Conservation (phyloP, 2,329 filamentous ascomycete genomes). For the Penicillium brasilianum region DNA sequence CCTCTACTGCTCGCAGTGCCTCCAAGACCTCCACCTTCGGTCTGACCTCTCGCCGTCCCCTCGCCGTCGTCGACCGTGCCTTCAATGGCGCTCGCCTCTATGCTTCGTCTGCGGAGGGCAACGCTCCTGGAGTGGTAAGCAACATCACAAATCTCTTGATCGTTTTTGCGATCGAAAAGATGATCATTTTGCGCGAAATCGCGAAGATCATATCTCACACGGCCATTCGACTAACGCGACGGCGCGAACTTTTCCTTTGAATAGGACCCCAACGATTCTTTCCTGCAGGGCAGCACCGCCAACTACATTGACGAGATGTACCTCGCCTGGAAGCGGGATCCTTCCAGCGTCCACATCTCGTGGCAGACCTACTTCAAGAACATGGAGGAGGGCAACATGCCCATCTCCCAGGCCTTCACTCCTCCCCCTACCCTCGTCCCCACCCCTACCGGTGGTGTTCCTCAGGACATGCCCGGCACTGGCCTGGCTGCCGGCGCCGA, state of each 20-base stretch:
- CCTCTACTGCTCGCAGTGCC: conserved; percentile 38
- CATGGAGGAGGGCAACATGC: conserved; percentile 98
- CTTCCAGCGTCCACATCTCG: conserved; percentile 91
- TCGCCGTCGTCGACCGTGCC: conserved; percentile 47
- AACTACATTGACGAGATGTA: conserved; percentile 99
- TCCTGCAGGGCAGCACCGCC: conserved; percentile 93
- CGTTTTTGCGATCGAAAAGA: conserved; percentile 11
- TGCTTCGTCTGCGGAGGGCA: conserved; percentile 64
- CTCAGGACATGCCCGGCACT: conserved; percentile 71
- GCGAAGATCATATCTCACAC: not conserved
- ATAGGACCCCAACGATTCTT: conserved; percentile 88
- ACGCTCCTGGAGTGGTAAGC: conserved; percentile 65
- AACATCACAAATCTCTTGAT: conserved; percentile 23
- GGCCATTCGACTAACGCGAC: conserved; percentile 33
- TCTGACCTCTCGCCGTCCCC: conserved; percentile 47
- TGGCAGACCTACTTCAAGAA: conserved; percentile 99
- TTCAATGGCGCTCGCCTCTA: conserved; percentile 57
- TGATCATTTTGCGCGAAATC: conserved; percentile 13
- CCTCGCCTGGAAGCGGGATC: conserved; percentile 93
- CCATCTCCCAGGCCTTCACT: conserved; percentile 94
- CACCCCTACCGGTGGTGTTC: conserved; percentile 76
- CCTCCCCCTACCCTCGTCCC: conserved; percentile 92
- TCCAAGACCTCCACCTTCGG: conserved; percentile 43
- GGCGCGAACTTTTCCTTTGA: conserved; percentile 25
- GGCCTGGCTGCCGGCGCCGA: conserved; percentile 75